These are phyloP conservation scores for Cymbopogon citratus DNA, from an alignment of 176 grass and related monocot genomes.

Conservation along the genomic window DNA sequence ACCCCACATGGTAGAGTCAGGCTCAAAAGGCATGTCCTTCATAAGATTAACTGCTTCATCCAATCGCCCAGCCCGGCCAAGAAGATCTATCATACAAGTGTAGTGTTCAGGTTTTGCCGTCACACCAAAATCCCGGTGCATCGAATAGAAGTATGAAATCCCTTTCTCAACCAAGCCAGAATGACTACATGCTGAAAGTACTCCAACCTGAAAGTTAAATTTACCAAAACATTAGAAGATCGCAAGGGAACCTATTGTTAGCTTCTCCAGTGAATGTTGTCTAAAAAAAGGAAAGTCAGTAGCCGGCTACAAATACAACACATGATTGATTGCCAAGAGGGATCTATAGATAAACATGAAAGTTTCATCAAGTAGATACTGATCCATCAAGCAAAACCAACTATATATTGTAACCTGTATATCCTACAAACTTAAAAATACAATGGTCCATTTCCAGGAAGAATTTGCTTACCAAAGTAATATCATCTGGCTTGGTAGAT, in stretches of 20 bases:
- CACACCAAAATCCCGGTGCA: slow-evolving; percentile 65
- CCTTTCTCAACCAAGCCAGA: slow-evolving; percentile 81
- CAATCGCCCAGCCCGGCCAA: slow-evolving; percentile 77
- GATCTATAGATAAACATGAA: not conserved
- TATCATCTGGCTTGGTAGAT: slow-evolving; percentile 66
- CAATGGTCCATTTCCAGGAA: not conserved
- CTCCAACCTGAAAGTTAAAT: slow-evolving; percentile 63
- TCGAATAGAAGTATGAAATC: slow-evolving; percentile 76
- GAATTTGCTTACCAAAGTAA: slow-evolving; percentile 67
- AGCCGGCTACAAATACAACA: not conserved
- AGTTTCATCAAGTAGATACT: not conserved
- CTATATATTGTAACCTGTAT: not conserved
- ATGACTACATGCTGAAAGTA: slow-evolving; percentile 87
- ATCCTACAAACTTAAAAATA: not conserved
- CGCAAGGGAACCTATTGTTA: not conserved
- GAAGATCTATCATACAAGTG: slow-evolving; percentile 94
- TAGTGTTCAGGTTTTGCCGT: slow-evolving; percentile 76
- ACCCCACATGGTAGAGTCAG: slow-evolving; percentile 85
- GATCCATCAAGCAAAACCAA: not conserved
- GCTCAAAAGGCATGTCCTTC: slow-evolving; percentile 77
- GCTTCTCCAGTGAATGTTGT: not conserved
- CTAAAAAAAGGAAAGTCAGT: not conserved
- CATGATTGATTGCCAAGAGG: not conserved
- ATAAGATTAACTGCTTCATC: slow-evolving; percentile 73
- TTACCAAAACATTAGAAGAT: slow-evolving; percentile 10